Evolutionary conservation across 257 asterid species (phyloP), one percentile per base, ranked within the genome.

Genomic region (Avicennia marina): DNA sequence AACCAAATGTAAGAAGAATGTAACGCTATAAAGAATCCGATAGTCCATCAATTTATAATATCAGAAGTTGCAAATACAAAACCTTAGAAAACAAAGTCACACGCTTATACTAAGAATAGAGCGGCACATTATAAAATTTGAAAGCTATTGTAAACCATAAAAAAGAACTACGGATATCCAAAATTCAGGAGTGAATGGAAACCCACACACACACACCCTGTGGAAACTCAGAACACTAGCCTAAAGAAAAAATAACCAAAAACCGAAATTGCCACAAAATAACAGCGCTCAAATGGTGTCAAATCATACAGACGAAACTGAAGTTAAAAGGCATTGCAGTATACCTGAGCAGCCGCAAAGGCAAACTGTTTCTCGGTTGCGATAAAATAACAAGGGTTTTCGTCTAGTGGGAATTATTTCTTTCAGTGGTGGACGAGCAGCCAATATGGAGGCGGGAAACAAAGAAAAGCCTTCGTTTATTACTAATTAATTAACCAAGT

Each of bases 331-430:
- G 21, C 8, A 16, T 24, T 2, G 60, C 19, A 49, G 45, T 39
- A 55, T 55, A 74, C 75, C 79, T 69, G 61, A 57, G 26, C 25
- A 22, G 21, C 26, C 17, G 60, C 36, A n/a, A n/a, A 41, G 44
- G n/a, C 19, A 2, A 47, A 43, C 32, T 32, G 41, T 2, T 4
- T 40, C 53, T 55, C n/a, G 39, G 21, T n/a, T 11, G 33, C 20
- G 39, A 47, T 47, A 20, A 31, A 9, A 45, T 2, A 59, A 46
- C 27, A 7, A 39, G 25, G 26, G 53, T 11, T 57, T 36, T 43
- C 19, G 32, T 6, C 25, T 1, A 55, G 53, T 43, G 22, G 16
- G 51, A 9, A 10, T 52, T 15, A 4, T 18, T 34, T 19, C 38
- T n/a, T 34, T 27, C 36, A 29, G 11, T 10, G 33, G 27, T 16